These are phyloP conservation scores for Neurospora sp. DNA, from an alignment of 495 filamentous ascomycete genomes.

Conservation along the genomic window DNA sequence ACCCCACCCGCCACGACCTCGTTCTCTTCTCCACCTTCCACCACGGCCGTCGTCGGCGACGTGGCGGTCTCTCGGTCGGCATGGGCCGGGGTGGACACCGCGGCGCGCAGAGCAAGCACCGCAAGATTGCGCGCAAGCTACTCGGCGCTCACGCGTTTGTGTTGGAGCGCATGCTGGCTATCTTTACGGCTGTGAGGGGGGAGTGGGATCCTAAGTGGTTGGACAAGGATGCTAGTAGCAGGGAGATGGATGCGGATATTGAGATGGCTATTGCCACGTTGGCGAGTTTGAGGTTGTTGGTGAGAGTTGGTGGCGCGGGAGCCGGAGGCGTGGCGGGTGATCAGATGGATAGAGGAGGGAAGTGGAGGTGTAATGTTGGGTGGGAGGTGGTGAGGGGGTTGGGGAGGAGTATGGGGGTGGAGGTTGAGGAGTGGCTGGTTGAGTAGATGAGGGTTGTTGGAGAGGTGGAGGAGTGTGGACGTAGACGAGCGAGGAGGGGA, in stretches of 20 bases:
- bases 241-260: conserved; percentile 47
- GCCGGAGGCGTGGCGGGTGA: conserved; percentile 31
- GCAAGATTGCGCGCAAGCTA: conserved; percentile 61
- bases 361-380: conserved; percentile 65
- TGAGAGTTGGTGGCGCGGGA: conserved; percentile 38
- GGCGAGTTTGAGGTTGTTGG: conserved; percentile 63
- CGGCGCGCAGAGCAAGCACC: conserved; percentile 45
- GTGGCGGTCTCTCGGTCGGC: conserved; percentile 22
- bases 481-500: too few relatives aligned
- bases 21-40: conserved; percentile 77
- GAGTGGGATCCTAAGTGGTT: conserved; percentile 43
- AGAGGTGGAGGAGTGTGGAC: neutral
- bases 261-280: conserved; percentile 71
- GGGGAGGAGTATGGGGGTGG: conserved; percentile 59
- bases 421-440: conserved; percentile 59
- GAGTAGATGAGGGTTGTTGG: conserved; percentile 30
- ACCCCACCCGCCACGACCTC: conserved; percentile 64
- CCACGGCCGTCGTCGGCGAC: conserved; percentile 35
- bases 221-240: conserved; percentile 8
- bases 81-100: conserved; percentile 20
- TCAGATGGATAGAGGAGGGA: conserved; percentile 51
- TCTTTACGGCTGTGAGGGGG: conserved; percentile 69
- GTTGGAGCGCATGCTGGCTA: conserved; percentile 77
- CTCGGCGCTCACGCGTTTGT: conserved; percentile 72
- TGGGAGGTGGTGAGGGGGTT: conserved; percentile 61